Base-by-base conservation (phyloP, 768 basidiomycete species). In the Auriculariales sp. region DNA sequence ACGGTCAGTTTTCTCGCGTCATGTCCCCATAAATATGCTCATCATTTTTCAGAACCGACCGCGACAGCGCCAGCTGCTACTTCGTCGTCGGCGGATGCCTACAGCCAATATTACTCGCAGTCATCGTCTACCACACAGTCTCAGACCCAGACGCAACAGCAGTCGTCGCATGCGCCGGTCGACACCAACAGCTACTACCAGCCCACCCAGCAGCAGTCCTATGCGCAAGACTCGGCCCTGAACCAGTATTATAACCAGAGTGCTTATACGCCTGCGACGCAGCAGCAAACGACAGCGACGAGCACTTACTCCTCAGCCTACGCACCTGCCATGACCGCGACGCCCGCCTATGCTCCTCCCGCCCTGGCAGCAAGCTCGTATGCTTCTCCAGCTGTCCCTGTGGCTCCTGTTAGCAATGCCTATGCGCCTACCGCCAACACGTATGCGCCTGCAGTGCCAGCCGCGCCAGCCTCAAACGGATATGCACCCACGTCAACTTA, bases 291-390 rank as follows among this genome's bases (percentile, higher is more conserved):
- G 28, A 50, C 45, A 31, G 52, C 39, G 39, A 19, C 22, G 19
- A 44, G 19, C 19, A 7, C 39, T 12, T 44, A 54, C 48, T 33
- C 48, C 47, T 49, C 48, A 28, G 31, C 42, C 6, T 52, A 34
- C 31, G 46, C 51, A 36, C 47, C 42, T 17, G 49, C 39, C 19
- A 33, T 36, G 30, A 49, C 33, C 29, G 46, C 15, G 44, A 14
- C 35, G 27, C 34, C 49, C 36, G n/a, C 22, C 28, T 45, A 49
- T 25, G 25, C 49, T 33, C 29, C 36, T 17, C 24, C 51, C 6
- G 24, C 52, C 44, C 29, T 49, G 19, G 47, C 34, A 28, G 15
- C 35, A 47, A 45, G 46, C 44, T 36, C 49, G 12, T 39, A 33
- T 10, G 28, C 33, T 36, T n/a, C 34, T 17, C 28, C 29, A n/a